A percentile compares a stretch with the other conserved stretches of the same genome.
These are phyloP conservation scores for Radiomyces spectabilis DNA, from an alignment of 192 early-diverging fungal genomes.

Conservation along the genomic window DNA sequence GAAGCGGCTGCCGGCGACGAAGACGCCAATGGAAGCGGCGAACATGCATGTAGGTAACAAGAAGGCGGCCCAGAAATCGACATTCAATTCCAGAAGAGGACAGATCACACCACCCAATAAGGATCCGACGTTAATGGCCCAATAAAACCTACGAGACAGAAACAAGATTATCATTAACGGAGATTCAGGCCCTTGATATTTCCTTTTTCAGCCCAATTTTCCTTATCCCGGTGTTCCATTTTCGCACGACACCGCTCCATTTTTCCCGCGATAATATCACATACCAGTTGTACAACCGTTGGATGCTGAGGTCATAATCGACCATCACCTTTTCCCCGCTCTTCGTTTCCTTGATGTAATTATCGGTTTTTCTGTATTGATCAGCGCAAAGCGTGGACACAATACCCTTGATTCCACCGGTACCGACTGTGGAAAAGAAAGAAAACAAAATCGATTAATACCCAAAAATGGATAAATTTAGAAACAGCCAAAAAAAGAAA, in stretches of 20 bases:
- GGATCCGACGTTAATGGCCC: constrained; percentile 58
- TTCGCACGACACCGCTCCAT: too few relatives aligned
- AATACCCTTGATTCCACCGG: constrained; percentile 25
- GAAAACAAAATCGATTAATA: constrained; percentile 1
- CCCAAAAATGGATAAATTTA: too few relatives aligned
- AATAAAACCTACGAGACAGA: constrained; percentile 43
- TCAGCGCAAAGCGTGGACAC: constrained; percentile 49
- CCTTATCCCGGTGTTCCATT: too few relatives aligned
- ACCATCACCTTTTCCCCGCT: constrained; percentile 44
- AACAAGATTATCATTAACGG: too few relatives aligned
- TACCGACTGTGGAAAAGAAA: constrained; percentile 13
- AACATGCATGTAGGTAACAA: constrained; percentile 54
- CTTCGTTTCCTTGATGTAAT: constrained; percentile 40
- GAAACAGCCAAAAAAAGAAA: too few relatives aligned
- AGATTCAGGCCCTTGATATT: too few relatives aligned
- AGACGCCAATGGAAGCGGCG: constrained; percentile 36
- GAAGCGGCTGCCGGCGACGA: constrained; percentile 39
- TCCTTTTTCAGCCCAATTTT: too few relatives aligned
- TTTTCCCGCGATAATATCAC: not conserved
- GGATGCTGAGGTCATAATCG: constrained; percentile 49
- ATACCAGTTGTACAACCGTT: constrained; percentile 61
- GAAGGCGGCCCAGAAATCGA: constrained; percentile 57
- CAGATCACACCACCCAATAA: constrained; percentile 38
- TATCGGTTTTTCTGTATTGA: constrained; percentile 36
- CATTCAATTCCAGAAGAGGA: constrained; percentile 34